phyloP scores from a whole-genome alignment of 2,329 filamentous ascomycete species.

The Ascochyta fabae region DNA sequence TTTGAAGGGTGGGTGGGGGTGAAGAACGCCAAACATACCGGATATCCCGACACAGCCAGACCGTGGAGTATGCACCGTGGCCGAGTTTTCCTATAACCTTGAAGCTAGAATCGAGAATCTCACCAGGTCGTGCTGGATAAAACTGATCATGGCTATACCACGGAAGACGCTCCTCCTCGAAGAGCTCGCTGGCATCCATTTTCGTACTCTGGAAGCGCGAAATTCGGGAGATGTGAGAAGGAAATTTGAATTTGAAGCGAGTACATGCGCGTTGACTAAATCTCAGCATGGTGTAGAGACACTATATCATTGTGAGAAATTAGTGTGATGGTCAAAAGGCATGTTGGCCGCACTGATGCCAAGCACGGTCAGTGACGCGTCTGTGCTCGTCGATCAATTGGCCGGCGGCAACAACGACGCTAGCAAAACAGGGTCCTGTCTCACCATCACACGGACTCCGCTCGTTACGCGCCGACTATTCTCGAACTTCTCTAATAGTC shows the following conservation, averaged over 20 bases:
- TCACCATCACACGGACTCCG: conserved; percentile 6
- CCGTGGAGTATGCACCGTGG: conserved; percentile 35
- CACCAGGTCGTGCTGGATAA: conserved; percentile 33
- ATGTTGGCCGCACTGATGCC: conserved; percentile 21
- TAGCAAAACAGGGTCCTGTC: background rate
- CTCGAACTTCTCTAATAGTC: conserved; percentile 12
- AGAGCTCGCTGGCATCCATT: conserved; percentile 27
- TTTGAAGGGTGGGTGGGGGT: conserved; percentile 21
- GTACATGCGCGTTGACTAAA: conserved; percentile 30
- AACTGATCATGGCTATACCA: conserved; percentile 30
- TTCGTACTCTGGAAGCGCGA: conserved; percentile 29
- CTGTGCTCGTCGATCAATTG: conserved; percentile 12
- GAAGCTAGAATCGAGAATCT: conserved; percentile 31
- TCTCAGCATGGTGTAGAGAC: conserved; percentile 29
- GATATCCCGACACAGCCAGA: conserved; percentile 38
- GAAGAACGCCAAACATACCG: conserved; percentile 28
- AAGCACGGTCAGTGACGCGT: background rate
- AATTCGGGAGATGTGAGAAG: conserved; percentile 26
- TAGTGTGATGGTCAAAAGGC: conserved; percentile 23
- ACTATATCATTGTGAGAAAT: conserved; percentile 27
- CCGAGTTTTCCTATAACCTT: conserved; percentile 37
- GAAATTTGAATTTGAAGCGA: conserved; percentile 23
- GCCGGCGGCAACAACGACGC: conserved; percentile 3
- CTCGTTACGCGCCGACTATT: conserved; percentile 11
- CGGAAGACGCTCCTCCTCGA: conserved; percentile 29